Evolutionary conservation across 208 protist genomes (phyloP).

Genomic region (Leishmania major): DNA sequence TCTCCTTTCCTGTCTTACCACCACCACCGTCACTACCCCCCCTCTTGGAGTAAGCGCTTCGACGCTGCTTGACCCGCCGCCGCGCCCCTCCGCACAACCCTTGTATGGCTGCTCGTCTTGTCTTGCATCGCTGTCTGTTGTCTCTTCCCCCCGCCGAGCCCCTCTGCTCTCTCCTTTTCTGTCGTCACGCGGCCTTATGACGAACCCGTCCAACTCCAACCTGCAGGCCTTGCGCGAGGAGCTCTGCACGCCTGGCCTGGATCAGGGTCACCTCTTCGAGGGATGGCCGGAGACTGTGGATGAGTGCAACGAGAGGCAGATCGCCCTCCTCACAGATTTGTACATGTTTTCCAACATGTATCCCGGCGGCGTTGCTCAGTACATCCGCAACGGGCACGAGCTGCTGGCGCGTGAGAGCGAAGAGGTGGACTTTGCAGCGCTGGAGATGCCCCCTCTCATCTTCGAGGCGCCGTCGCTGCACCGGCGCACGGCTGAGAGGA

Average conservation of each 20-base stretch:
- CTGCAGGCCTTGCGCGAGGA: constrained; percentile 58
- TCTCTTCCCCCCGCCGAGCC: not conserved
- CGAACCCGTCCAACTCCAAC: constrained; percentile 31
- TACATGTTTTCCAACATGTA: constrained; percentile 60
- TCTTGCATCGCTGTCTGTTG: not conserved
- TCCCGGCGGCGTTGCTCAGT: constrained; percentile 77
- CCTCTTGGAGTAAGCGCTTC: no score
- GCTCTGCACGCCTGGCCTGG: constrained; percentile 44
- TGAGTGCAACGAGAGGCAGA: constrained; percentile 47
- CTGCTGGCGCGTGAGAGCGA: constrained; percentile 54
- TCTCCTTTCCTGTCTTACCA: not conserved
- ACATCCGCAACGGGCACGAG: constrained; percentile 74
- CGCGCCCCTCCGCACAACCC: not conserved
- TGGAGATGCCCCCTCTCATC: constrained; percentile 67
- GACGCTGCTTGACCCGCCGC: no score
- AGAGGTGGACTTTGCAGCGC: constrained; percentile 29
- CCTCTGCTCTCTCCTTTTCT: not conserved
- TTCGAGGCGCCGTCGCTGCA: constrained; percentile 64
- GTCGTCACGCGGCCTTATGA: constrained; percentile 7
- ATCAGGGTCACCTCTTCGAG: constrained; percentile 73
- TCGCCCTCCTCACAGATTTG: constrained; percentile 54
- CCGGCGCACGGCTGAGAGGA: constrained; percentile 37
- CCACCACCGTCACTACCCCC: not conserved
- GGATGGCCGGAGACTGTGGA: constrained; percentile 49
- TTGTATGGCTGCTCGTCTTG: not conserved